A percentile compares a stretch with the other conserved stretches of the same genome.
These are phyloP conservation scores for Hymenoscyphus salicellus DNA, from an alignment of 2,329 filamentous ascomycete genomes.

Conservation along the genomic window DNA sequence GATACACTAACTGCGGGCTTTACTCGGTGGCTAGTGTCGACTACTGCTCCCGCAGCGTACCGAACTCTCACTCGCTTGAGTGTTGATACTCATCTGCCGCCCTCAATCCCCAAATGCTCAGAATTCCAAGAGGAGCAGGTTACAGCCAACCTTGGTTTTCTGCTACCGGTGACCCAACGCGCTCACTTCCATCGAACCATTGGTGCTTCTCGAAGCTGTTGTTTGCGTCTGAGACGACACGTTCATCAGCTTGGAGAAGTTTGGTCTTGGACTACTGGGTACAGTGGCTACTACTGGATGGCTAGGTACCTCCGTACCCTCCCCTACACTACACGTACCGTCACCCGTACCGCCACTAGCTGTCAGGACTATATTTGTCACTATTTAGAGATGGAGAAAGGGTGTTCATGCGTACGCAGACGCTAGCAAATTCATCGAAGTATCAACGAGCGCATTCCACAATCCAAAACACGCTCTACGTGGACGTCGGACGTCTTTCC, in stretches of 20 bases:
- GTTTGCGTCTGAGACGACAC: slow-evolving; percentile 1
- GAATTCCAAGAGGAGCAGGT: neutral
- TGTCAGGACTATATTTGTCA: neutral
- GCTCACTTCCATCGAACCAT: neutral
- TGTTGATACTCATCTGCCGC: neutral
- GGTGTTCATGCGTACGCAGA: neutral
- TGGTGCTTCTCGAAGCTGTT: neutral
- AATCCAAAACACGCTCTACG: slow-evolving; percentile 1
- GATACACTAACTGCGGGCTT: neutral
- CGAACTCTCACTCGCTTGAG: neutral
- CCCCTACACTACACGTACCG: neutral
- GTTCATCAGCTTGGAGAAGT: neutral
- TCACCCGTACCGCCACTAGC: neutral
- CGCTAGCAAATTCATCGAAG: neutral
- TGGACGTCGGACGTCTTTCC: neutral
- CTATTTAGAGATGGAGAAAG: neutral
- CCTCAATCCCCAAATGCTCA: neutral
- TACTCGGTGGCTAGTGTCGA: neutral
- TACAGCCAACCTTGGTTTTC: neutral
- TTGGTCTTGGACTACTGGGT: neutral
- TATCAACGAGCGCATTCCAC: neutral
- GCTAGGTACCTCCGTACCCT: neutral
- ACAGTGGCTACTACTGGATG: neutral
- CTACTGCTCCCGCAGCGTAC: neutral
- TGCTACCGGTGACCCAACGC: neutral